A percentile compares a stretch with the other conserved stretches of the same genome.
phyloP scores from a whole-genome alignment of 2,329 filamentous ascomycete species.

The Paraphoma sp. region DNA sequence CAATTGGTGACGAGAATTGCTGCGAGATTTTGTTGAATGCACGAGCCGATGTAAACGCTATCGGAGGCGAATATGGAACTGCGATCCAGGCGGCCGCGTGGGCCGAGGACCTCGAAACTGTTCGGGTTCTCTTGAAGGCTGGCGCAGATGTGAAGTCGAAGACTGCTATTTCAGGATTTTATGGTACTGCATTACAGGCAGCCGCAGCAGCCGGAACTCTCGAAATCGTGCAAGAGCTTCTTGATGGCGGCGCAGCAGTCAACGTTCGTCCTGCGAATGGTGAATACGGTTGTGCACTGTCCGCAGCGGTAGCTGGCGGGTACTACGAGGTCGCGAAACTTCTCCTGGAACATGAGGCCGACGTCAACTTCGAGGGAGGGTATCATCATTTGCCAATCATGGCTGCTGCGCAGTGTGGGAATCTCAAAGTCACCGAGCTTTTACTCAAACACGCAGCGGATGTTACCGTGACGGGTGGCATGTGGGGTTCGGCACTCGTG shows the following conservation, averaged over 20 bases:
- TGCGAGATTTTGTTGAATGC: constrained; percentile 24
- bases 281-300: constrained; percentile 16
- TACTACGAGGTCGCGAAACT: constrained; percentile 14
- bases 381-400: constrained; percentile 20
- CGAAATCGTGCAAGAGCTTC: constrained; percentile 16
- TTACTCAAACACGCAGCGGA: constrained; percentile 22
- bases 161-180: constrained; percentile 18
- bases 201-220: constrained; percentile 20
- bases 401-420: constrained; percentile 23
- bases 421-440: constrained; percentile 10
- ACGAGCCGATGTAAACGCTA: constrained; percentile 23
- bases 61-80: constrained; percentile 24
- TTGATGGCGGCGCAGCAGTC: constrained; percentile 21
- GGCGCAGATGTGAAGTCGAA: constrained; percentile 17
- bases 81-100: constrained; percentile 24
- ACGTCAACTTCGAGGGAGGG: constrained; percentile 23
- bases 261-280: constrained; percentile 24
- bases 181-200: constrained; percentile 29
- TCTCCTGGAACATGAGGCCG: constrained; percentile 19
- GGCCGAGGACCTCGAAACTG: constrained; percentile 17
- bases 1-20: constrained; percentile 17
- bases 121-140: constrained; percentile 17
- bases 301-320: constrained; percentile 14
- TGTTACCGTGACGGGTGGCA: constrained; percentile 12
- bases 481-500: constrained; percentile 16